Evolutionary conservation across 306 rosid genomes (phyloP), one percentile per base, ranked within the genome.

Genomic region (Leucaena leucocephala): DNA sequence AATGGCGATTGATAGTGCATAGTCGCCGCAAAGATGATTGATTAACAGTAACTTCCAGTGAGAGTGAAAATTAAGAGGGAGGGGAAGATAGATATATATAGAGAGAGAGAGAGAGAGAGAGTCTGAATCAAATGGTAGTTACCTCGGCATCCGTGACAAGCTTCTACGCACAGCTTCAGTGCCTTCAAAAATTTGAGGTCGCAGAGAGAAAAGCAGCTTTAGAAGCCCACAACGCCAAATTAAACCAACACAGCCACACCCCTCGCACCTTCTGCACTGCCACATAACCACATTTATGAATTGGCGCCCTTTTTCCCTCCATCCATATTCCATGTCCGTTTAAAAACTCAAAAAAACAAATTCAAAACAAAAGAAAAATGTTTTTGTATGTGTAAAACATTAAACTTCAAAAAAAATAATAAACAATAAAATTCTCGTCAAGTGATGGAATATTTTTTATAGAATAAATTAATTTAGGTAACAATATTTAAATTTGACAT

Each of bases 121-220:
- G 75, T 73, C 17, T 39, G 19, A 63, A 63, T 35, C n/a, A 12
- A 0, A 62, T 34, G 68, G 69, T 34, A 34, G 70, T 74, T 74
- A 75, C 78, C 78, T 75, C 35, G 78, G 66, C 49, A 71, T 43
- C 58, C 57, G 84, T 54, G 80, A 38, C 54, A n/a, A 68, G 33
- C n/a, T 13, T 40, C 46, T 15, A 15, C 6, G 3, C 61, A 57
- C 39, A 5, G 43, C 68, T 38, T 63, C 68, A 6, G 21, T 6
- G 50, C 68, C 58, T 59, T 59, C 66, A 59, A 27, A 59, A 27
- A 59, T 10, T 59, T 59, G 16, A 12, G 39, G 4, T 22, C 39
- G 6, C 38, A 27, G 66, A 27, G 39, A 19, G 11, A 27, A 59
- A 27, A 59, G 21, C 75, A 34, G 43, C 27, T 71, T 71, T 48